A percentile compares a stretch with the other conserved stretches of the same genome.
Evolutionary conservation across 2,329 filamentous ascomycete species (phyloP).

Genomic region (Pyrenophora tritici-repentis): DNA sequence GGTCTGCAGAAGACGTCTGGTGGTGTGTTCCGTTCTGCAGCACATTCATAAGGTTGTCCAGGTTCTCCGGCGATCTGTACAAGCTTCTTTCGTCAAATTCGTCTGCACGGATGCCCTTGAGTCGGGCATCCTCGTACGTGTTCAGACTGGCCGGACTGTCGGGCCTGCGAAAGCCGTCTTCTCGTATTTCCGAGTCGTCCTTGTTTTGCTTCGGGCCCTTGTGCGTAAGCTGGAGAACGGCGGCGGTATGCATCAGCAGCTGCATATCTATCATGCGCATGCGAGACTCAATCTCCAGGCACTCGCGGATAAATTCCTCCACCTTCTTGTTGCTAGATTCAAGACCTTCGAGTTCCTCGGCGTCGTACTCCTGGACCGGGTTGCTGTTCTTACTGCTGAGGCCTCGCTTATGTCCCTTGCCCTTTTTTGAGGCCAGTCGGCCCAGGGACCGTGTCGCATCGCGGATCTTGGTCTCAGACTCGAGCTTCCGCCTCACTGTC

Average conservation of each 20-base stretch:
- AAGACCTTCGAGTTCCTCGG: slow-evolving; percentile 72
- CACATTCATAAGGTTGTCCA: slow-evolving; percentile 56
- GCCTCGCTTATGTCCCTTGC: slow-evolving; percentile 54
- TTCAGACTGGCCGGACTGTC: slow-evolving; percentile 79
- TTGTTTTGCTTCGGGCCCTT: slow-evolving; percentile 69
- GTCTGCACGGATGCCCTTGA: slow-evolving; percentile 59
- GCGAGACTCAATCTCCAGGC: slow-evolving; percentile 78
- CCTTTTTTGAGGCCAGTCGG: slow-evolving; percentile 72
- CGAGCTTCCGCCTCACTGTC: slow-evolving; percentile 78
- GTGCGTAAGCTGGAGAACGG: slow-evolving; percentile 88
- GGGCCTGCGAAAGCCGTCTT: slow-evolving; percentile 55
- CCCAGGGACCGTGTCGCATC: slow-evolving; percentile 89
- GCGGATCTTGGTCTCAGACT: slow-evolving; percentile 89
- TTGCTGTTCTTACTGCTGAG: slow-evolving; percentile 55
- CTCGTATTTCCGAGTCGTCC: slow-evolving; percentile 48
- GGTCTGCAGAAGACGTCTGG: slow-evolving; percentile 33
- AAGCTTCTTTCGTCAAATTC: slow-evolving; percentile 79
- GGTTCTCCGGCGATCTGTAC: slow-evolving; percentile 70
- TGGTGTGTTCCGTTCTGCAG: slow-evolving; percentile 45
- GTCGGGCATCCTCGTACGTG: slow-evolving; percentile 63
- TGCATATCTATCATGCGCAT: slow-evolving; percentile 74
- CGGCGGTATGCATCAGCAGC: slow-evolving; percentile 87
- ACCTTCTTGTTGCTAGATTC: slow-evolving; percentile 77
- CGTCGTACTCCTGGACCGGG: slow-evolving; percentile 38
- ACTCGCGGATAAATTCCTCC: slow-evolving; percentile 79